Base-by-base conservation (phyloP, 768 basidiomycete species). In the Phanerochaete sordida region DNA sequence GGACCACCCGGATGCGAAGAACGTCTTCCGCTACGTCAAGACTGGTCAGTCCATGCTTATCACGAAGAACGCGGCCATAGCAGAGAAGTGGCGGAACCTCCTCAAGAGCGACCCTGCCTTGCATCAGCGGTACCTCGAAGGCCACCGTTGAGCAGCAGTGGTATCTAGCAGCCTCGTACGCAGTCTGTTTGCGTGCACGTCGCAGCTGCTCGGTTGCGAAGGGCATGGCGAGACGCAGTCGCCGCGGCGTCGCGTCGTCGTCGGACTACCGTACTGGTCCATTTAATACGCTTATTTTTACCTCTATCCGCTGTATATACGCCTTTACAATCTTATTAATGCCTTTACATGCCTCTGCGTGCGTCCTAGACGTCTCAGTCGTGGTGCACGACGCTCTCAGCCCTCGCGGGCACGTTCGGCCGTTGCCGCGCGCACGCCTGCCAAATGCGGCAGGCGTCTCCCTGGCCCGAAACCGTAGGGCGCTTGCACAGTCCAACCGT, bases 1-100 rank as follows among this genome's bases (percentile, higher is more conserved):
- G 1, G 35, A 47, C 24, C 49, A 50, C 28, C 49, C 59, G 2
- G 27, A 46, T 16, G 56, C 65, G 2, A 30, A 44, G 1, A 57
- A 48, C 2, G 58, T 48, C 27, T 67, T 65, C 47, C 43, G 19
- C 2, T 65, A 67, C 27, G 23, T 16, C 28, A 65, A 62, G 46
- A 24, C n/a, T 6, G 47, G 45, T 30, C 31, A 57, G 26, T 24
- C 47, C 4, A n/a, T 46, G 12, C 37, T 66, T 27, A 48, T 45
- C 27, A 50, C 23, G 3, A 67, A 67, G 56, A 58, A 57, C 9
- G 49, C 56, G 12, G 56, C 49, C 1, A 60, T 65, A n/a, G 53
- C 60, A 7, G 56, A 23, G 21, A 60, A 55, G 31, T 67, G 64
- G 61, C 48, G 61, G 7, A 12, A 57, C 16, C 56, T 63, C 5